Percentiles rank a stretch among this genome's conserved stretches.
These are phyloP conservation scores for Saccharomycopsis oosterbeekiorum DNA, from an alignment of 805 yeast species.

Conservation along the genomic window DNA sequence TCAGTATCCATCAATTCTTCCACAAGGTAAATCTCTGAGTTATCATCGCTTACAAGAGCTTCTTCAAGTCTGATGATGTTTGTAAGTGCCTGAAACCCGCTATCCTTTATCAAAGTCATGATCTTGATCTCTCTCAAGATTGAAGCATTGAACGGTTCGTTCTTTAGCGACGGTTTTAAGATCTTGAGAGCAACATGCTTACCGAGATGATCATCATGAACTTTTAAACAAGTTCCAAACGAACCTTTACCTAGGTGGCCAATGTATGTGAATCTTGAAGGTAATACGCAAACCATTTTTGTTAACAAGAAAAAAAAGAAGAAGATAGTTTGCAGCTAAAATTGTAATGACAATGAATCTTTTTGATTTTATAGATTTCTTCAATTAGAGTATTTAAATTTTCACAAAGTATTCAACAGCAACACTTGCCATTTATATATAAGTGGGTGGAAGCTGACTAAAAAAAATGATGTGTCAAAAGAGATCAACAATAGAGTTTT, in stretches of 20 bases:
- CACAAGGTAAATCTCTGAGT: background rate
- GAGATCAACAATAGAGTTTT: no score
- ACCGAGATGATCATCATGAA: background rate
- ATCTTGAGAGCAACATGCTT: constrained; percentile 94
- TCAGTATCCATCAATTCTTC: background rate
- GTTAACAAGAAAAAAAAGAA: background rate
- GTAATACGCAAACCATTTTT: background rate
- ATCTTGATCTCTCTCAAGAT: background rate
- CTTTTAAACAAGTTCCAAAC: background rate
- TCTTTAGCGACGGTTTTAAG: constrained; percentile 53
- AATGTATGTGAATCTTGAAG: constrained; percentile 4
- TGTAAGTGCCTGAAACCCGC: background rate
- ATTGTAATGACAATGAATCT: no score
- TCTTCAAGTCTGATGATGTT: background rate
- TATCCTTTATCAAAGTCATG: background rate
- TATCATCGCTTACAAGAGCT: background rate
- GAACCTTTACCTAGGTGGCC: constrained; percentile 1
- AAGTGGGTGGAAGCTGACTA: no score
- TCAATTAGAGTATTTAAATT: no score
- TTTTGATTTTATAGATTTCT: no score
- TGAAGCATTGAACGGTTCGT: background rate
- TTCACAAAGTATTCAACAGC: no score
- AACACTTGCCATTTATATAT: no score
- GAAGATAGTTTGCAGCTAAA: background rate
- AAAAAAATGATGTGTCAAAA: no score